A percentile compares a stretch with the other conserved stretches of the same genome.
phyloP scores from a whole-genome alignment of 768 basidiomycete genomes.

The Clitopilus hobsonii region DNA sequence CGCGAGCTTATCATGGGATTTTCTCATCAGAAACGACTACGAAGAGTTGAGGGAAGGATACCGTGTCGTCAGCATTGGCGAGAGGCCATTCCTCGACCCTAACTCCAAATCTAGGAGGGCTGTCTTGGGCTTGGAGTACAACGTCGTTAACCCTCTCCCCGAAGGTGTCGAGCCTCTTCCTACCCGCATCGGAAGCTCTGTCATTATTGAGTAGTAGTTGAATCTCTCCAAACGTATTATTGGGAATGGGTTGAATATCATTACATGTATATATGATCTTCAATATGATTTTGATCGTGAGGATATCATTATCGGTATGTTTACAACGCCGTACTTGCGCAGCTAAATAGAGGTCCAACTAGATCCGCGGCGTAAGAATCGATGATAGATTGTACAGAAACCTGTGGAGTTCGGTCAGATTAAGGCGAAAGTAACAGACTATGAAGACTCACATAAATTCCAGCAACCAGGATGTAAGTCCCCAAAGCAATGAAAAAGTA shows the following conservation, averaged over 20 bases:
- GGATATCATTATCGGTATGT: not conserved
- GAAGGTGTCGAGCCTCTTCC: not conserved
- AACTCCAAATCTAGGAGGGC: slow-evolving; percentile 11
- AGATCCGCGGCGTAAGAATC: slow-evolving; percentile 22
- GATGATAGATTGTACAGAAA: slow-evolving; percentile 31
- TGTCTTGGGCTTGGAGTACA: slow-evolving; percentile 5
- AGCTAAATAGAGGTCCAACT: slow-evolving; percentile 26
- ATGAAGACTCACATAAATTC: slow-evolving; percentile 29
- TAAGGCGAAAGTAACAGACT: slow-evolving; percentile 11
- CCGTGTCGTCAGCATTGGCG: slow-evolving; percentile 28
- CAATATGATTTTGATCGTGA: not conserved
- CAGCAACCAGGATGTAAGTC: slow-evolving; percentile 30
- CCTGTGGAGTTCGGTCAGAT: slow-evolving; percentile 14
- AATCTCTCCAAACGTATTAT: too few relatives aligned
- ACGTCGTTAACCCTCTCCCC: slow-evolving; percentile 4
- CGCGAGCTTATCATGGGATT: not conserved
- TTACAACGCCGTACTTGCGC: slow-evolving; percentile 27
- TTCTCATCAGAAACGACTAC: slow-evolving; percentile 27
- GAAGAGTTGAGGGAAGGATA: slow-evolving; percentile 36
- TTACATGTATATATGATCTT: too few relatives aligned
- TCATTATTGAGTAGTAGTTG: not conserved
- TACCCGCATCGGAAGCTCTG: not conserved
- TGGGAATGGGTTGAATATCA: too few relatives aligned
- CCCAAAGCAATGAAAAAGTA: slow-evolving; percentile 32
- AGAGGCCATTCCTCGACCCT: slow-evolving; percentile 13